These are phyloP conservation scores for Xylariales sp. DNA, from an alignment of 2,329 filamentous ascomycete genomes.

Conservation along the genomic window DNA sequence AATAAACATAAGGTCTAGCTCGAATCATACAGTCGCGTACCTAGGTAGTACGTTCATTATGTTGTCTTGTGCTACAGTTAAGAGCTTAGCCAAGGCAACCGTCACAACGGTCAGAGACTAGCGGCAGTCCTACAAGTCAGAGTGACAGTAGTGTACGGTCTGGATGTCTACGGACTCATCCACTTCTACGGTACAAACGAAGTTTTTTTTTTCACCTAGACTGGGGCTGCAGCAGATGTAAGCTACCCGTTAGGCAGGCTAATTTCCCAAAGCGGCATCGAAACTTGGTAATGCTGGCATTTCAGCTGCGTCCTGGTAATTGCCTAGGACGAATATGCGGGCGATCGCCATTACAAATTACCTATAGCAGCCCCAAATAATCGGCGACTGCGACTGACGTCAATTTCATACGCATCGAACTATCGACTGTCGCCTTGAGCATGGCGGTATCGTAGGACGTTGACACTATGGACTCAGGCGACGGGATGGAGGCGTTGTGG, in stretches of 20 bases:
- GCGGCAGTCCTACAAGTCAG: neutral
- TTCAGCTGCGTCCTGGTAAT: slow-evolving; percentile 25
- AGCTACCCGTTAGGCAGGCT: neutral
- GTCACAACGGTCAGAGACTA: neutral
- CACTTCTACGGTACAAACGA: no score
- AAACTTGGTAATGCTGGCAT: slow-evolving; percentile 1
- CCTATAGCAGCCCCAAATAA: slow-evolving; percentile 19
- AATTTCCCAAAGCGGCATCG: slow-evolving; percentile 20
- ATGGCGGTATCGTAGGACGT: neutral
- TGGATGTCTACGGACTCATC: neutral
- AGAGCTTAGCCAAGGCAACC: neutral
- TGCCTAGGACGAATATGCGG: slow-evolving; percentile 5
- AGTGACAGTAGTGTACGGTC: neutral
- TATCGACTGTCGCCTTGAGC: slow-evolving; percentile 17
- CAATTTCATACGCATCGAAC: slow-evolving; percentile 27
- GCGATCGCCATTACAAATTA: slow-evolving; percentile 21
- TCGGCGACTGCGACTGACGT: slow-evolving; percentile 9
- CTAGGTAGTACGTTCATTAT: no score
- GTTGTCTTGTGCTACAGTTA: no score
- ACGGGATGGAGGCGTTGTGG: neutral
- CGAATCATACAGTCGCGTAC: neutral
- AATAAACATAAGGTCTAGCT: neutral
- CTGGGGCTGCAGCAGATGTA: neutral
- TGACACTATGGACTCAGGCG: neutral
- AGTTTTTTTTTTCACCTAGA: neutral